A percentile compares a stretch with the other conserved stretches of the same genome.
Evolutionary conservation across 106 monocot species (phyloP).

Genomic region (Ottelia alismoides): DNA sequence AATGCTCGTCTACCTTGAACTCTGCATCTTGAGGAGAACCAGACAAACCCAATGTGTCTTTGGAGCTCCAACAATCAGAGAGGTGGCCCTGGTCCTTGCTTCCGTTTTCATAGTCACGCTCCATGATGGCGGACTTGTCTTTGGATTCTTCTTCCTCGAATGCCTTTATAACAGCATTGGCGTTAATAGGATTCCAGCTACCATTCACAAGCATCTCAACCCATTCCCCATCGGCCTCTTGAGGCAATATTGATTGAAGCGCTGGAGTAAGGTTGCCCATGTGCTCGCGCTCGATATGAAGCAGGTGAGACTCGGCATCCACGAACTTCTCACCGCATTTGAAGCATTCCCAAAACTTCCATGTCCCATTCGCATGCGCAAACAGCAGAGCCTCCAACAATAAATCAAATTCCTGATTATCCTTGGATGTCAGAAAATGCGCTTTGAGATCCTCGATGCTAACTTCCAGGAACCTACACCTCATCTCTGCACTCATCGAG

Average conservation of each 20-base stretch:
- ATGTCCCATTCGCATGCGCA: conserved; percentile 24
- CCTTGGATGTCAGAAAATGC: conserved; percentile 42
- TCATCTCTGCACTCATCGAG: conserved; percentile 39
- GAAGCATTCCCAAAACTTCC: conserved; percentile 76
- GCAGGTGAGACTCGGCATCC: conserved; percentile 37
- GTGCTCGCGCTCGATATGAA: conserved; percentile 56
- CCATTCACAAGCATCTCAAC: conserved; percentile 41
- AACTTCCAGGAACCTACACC: conserved; percentile 34
- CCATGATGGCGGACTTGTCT: too few species aligned
- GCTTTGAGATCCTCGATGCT: conserved; percentile 34
- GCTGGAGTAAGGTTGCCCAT: conserved; percentile 33
- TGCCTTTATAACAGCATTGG: conserved; percentile 21
- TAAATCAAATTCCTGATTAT: conserved; percentile 22
- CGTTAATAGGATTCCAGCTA: conserved; percentile 72
- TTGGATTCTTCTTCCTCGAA: conserved; percentile 33
- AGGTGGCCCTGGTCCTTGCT: conserved; percentile 25
- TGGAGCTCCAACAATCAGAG: conserved; percentile 29
- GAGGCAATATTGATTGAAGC: conserved; percentile 44
- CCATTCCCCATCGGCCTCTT: conserved; percentile 50
- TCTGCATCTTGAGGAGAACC: conserved; percentile 15
- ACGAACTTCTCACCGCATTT: conserved; percentile 49
- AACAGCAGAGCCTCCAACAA: conserved; percentile 57
- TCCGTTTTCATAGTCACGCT: neutral
- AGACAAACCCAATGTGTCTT: conserved; percentile 22
- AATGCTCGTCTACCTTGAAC: conserved; percentile 9